phyloP scores from a whole-genome alignment of 2,329 filamentous ascomycete species.

The Neofusicoccum laricinum region DNA sequence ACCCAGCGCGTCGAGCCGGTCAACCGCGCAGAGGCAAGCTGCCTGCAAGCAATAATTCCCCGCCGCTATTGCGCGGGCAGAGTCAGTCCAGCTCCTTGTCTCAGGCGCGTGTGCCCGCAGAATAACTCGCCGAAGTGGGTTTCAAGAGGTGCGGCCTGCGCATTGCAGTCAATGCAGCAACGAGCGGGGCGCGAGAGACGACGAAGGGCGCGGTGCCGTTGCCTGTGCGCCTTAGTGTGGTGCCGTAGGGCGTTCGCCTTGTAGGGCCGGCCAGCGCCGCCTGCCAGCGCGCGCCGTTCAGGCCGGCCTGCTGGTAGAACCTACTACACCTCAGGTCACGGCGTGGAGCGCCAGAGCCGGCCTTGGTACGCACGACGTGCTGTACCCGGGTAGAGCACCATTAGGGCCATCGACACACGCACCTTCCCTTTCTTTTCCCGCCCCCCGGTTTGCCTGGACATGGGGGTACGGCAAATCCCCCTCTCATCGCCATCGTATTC shows the following conservation, averaged over 20 bases:
- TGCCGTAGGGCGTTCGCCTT: neutral
- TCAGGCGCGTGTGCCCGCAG: neutral
- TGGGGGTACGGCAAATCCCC: neutral
- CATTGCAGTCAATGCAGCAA: neutral
- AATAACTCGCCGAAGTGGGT: neutral
- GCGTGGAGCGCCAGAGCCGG: neutral
- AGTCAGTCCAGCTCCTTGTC: neutral
- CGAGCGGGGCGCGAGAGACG: neutral
- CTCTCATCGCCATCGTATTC: slow-evolving; percentile 8
- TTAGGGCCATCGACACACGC: too few species aligned
- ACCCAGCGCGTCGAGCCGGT: neutral
- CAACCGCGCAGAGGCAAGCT: neutral
- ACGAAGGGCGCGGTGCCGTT: neutral
- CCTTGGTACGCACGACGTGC: neutral
- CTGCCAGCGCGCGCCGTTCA: neutral
- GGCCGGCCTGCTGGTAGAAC: neutral
- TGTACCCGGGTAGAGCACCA: too few species aligned
- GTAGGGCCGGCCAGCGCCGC: neutral
- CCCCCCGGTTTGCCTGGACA: neutral
- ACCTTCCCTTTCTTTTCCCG: neutral
- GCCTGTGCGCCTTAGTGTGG: neutral
- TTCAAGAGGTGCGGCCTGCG: neutral
- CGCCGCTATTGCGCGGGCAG: neutral
- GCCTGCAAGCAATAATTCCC: neutral
- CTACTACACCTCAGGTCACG: neutral